These are phyloP conservation scores for Phyllachora maydis DNA, from an alignment of 2,329 filamentous ascomycete species.

Conservation along the genomic window DNA sequence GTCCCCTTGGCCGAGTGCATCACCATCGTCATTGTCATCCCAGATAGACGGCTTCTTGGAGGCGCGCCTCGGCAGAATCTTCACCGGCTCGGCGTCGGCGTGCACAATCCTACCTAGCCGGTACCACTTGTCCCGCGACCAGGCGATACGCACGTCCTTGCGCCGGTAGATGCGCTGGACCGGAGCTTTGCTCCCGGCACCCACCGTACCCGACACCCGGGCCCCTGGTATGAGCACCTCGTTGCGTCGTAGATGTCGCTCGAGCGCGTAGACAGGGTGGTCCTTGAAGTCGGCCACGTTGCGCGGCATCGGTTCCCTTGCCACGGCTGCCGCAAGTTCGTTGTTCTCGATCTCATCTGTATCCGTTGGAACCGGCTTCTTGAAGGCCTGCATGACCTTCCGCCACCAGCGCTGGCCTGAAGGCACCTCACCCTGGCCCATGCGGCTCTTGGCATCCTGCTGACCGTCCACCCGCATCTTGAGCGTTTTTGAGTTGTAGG, in stretches of 20 bases:
- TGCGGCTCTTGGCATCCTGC: constrained; percentile 1
- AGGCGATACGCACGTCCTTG: constrained; percentile 56
- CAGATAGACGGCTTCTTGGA: constrained; percentile 9
- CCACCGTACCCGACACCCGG: constrained; percentile 57
- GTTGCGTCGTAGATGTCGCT: constrained; percentile 64
- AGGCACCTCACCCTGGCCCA: not conserved
- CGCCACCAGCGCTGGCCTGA: constrained; percentile 26
- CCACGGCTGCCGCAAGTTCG: constrained; percentile 50
- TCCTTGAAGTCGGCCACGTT: constrained; percentile 77
- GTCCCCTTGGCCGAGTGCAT: constrained; percentile 20
- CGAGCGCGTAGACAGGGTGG: constrained; percentile 66
- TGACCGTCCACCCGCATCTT: constrained; percentile 51
- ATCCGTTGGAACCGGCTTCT: constrained; percentile 25
- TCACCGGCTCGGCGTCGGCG: constrained; percentile 60
- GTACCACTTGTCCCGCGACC: constrained; percentile 79
- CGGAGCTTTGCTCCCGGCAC: constrained; percentile 36
- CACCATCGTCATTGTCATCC: constrained; percentile 17
- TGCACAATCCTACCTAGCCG: constrained; percentile 65
- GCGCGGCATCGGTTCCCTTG: constrained; percentile 64
- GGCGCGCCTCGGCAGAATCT: constrained; percentile 38
- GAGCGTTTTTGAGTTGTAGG: constrained; percentile 77
- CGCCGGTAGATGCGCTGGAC: constrained; percentile 70
- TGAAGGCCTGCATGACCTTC: constrained; percentile 25
- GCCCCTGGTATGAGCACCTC: constrained; percentile 60
- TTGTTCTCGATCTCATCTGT: constrained; percentile 70